Evolutionary conservation across 2,329 filamentous ascomycete genomes (phyloP).

Genomic region (Lecanosticta acicola): DNA sequence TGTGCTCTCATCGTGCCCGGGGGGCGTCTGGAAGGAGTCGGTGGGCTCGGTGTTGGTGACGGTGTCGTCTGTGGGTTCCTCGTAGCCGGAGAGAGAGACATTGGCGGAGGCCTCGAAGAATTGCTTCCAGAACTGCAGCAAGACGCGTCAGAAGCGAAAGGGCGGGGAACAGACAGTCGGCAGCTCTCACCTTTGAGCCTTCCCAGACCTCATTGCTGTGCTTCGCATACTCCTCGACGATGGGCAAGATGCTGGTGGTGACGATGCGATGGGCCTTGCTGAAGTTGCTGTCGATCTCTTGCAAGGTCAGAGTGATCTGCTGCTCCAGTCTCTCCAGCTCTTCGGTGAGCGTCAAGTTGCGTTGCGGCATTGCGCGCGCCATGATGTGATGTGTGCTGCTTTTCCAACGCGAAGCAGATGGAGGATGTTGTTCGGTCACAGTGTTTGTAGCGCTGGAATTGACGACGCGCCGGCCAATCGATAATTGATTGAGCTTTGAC

Average conservation of each 20-base stretch:
- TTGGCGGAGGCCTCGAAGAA: slow-evolving; percentile 99
- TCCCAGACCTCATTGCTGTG: slow-evolving; percentile 95
- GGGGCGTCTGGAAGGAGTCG: slow-evolving; percentile 28
- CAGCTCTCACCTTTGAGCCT: slow-evolving; percentile 80
- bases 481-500: too few relatives aligned
- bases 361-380: slow-evolving; percentile 29
- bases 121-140: slow-evolving; percentile 92
- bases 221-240: slow-evolving; percentile 92
- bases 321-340: slow-evolving; percentile 95
- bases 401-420: too few relatives aligned
- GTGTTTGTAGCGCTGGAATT: not conserved
- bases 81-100: slow-evolving; percentile 90
- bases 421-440: not conserved
- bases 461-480: not conserved
- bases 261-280: slow-evolving; percentile 95
- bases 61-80: slow-evolving; percentile 63
- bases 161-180: too few relatives aligned
- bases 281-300: slow-evolving; percentile 99
- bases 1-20: slow-evolving; percentile 24
- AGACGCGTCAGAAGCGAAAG: slow-evolving; percentile 6
- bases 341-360: slow-evolving; percentile 75
- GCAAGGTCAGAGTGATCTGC: slow-evolving; percentile 89
- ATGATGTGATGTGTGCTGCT: slow-evolving; percentile 1
- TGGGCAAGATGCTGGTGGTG: slow-evolving; percentile 82
- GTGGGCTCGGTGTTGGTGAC: slow-evolving; percentile 39